phyloP scores from a whole-genome alignment of 305 asterid species.

The Fraxinus sp. region DNA sequence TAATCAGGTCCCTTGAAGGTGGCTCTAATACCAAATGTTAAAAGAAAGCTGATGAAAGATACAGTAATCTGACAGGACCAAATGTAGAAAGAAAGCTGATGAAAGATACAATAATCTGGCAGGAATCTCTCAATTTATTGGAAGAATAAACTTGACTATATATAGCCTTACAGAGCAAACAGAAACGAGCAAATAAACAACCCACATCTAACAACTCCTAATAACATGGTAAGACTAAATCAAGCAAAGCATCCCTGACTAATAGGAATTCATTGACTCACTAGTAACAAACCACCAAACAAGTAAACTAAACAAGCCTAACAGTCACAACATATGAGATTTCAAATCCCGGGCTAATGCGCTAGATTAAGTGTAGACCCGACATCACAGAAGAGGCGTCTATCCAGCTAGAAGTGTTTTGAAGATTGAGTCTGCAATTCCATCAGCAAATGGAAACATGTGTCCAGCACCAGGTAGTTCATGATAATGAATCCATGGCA shows the following conservation, averaged over 20 bases:
- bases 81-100: too few species aligned
- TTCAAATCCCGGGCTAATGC: not conserved
- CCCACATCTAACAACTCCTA: not conserved
- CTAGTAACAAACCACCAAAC: too few species aligned
- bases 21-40: too few species aligned
- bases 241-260: too few species aligned
- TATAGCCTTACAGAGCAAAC: not conserved
- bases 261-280: too few species aligned
- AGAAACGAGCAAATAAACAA: too few species aligned
- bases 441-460: slow-evolving; percentile 50
- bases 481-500: slow-evolving; percentile 78
- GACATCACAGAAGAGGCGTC: not conserved
- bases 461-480: slow-evolving; percentile 75
- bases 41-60: too few species aligned
- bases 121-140: too few species aligned
- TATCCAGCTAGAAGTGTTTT: slow-evolving; percentile 49
- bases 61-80: too few species aligned
- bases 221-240: not conserved
- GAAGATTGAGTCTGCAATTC: slow-evolving; percentile 51
- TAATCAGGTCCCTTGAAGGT: too few species aligned
- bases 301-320: too few species aligned
- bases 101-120: too few species aligned
- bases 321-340: not conserved
- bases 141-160: not conserved
- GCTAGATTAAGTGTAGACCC: not conserved